Conservation (phyloP, 257 asterid genomes). For the Solanum chmielewskii region DNA sequence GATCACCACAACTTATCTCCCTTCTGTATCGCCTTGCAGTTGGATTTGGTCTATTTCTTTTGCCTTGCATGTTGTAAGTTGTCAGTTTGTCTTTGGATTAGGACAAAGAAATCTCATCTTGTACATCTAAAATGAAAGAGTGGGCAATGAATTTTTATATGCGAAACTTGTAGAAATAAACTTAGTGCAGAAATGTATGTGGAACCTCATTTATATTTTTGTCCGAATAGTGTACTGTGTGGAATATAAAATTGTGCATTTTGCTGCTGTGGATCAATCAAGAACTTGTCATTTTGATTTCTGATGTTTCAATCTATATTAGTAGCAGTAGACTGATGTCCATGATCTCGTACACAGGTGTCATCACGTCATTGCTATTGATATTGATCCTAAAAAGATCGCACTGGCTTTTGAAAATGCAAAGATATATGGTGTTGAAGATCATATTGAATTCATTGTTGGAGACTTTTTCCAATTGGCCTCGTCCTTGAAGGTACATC, state of each 20-base stretch:
- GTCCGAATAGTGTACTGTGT: background rate
- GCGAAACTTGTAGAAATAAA: background rate
- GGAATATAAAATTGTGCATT: background rate
- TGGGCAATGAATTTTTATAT: background rate
- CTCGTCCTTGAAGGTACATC: conserved; percentile 54
- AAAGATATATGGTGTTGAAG: conserved; percentile 76
- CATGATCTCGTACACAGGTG: conserved; percentile 25
- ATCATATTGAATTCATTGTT: conserved; percentile 55
- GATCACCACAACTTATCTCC: background rate
- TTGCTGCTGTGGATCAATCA: background rate
- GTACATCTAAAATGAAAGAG: background rate
- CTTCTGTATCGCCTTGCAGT: background rate
- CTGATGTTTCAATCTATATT: background rate
- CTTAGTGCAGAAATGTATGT: background rate
- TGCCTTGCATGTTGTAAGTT: background rate
- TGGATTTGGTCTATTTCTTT: background rate
- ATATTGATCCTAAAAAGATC: conserved; percentile 62
- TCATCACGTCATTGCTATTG: conserved; percentile 67
- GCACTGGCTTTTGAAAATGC: conserved; percentile 63
- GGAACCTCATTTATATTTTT: background rate
- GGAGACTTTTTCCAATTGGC: conserved; percentile 91
- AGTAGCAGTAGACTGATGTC: background rate
- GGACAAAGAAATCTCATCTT: background rate
- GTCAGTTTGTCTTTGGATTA: background rate
- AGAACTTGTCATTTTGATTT: background rate